These are phyloP conservation scores for Cymodocea nodosa DNA, from an alignment of 116 monocot species.

Conservation along the genomic window DNA sequence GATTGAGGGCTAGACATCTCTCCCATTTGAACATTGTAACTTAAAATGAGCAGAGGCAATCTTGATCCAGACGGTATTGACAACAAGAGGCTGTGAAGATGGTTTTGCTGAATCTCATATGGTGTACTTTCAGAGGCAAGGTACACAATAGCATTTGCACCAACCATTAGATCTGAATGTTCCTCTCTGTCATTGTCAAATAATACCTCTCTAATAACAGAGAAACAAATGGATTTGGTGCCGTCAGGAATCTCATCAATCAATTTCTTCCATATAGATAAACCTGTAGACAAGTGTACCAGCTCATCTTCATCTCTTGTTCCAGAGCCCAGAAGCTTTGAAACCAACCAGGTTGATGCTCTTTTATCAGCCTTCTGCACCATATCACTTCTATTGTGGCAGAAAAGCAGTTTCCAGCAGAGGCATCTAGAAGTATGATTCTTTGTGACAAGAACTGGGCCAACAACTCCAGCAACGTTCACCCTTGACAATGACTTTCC, in stretches of 20 bases:
- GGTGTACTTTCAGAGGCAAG: slow-evolving; percentile 52
- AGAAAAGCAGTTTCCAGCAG: slow-evolving; percentile 68
- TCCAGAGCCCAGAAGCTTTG: slow-evolving; percentile 46
- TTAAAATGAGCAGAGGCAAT: slow-evolving; percentile 65
- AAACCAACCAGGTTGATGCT: slow-evolving; percentile 56
- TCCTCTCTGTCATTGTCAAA: slow-evolving; percentile 13
- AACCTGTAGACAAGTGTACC: slow-evolving; percentile 26
- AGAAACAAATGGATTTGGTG: slow-evolving; percentile 32
- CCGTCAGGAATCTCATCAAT: background rate
- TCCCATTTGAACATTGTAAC: slow-evolving; percentile 9
- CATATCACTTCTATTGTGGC: slow-evolving; percentile 16
- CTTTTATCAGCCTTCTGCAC: slow-evolving; percentile 17
- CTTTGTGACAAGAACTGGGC: slow-evolving; percentile 43
- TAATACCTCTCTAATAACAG: slow-evolving; percentile 33
- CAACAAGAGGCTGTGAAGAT: slow-evolving; percentile 33
- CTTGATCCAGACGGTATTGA: slow-evolving; percentile 50
- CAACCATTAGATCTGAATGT: slow-evolving; percentile 17
- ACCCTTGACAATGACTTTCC: slow-evolving; percentile 46
- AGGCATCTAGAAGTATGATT: slow-evolving; percentile 49
- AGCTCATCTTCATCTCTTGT: slow-evolving; percentile 25
- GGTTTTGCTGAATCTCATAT: slow-evolving; percentile 51
- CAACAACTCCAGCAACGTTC: slow-evolving; percentile 52
- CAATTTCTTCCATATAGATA: slow-evolving; percentile 63
- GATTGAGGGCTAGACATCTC: slow-evolving; percentile 8
- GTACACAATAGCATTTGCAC: slow-evolving; percentile 50